These are phyloP conservation scores for Boletus edulis DNA, from an alignment of 768 basidiomycete genomes.

Conservation along the genomic window DNA sequence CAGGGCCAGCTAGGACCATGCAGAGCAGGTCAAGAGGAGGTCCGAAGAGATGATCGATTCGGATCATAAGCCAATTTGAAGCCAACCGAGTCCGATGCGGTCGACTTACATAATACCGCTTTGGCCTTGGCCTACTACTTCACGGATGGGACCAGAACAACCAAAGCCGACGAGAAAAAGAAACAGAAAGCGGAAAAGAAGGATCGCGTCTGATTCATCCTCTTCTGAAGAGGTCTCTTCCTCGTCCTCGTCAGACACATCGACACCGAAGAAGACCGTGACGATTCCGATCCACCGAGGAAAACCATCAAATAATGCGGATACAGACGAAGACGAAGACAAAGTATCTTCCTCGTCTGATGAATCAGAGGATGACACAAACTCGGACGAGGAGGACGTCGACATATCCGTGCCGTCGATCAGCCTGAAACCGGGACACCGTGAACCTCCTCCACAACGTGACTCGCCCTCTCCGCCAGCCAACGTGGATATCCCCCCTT, in stretches of 20 bases:
- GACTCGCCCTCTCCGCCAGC: constrained; percentile 27
- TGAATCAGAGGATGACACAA: constrained; percentile 4
- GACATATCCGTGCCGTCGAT: not conserved
- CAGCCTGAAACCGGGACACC: not conserved
- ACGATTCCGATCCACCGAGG: constrained; percentile 4
- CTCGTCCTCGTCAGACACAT: constrained; percentile 18
- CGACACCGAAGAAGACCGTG: constrained; percentile 7
- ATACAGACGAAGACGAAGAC: constrained; percentile 12
- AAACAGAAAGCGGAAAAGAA: constrained; percentile 54
- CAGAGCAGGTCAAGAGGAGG: too few relatives aligned
- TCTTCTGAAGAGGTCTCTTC: constrained; percentile 37
- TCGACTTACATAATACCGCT: too few relatives aligned
- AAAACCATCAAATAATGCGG: constrained; percentile 3
- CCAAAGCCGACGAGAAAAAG: constrained; percentile 41
- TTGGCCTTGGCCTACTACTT: too few relatives aligned
- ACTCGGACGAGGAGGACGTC: constrained; percentile 2
- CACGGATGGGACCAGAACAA: constrained; percentile 28
- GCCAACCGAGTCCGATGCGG: too few relatives aligned
- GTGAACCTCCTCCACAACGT: constrained; percentile 8
- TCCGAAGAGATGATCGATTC: too few relatives aligned
- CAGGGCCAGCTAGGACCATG: too few relatives aligned
- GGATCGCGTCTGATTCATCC: constrained; percentile 41
- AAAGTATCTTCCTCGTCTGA: constrained; percentile 18
- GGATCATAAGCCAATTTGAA: too few relatives aligned
- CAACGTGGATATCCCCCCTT: constrained; percentile 47